Evolutionary conservation across 2,329 filamentous ascomycete genomes (phyloP), one percentile per base, ranked within the genome.

Genomic region (Metarhizium sp.): DNA sequence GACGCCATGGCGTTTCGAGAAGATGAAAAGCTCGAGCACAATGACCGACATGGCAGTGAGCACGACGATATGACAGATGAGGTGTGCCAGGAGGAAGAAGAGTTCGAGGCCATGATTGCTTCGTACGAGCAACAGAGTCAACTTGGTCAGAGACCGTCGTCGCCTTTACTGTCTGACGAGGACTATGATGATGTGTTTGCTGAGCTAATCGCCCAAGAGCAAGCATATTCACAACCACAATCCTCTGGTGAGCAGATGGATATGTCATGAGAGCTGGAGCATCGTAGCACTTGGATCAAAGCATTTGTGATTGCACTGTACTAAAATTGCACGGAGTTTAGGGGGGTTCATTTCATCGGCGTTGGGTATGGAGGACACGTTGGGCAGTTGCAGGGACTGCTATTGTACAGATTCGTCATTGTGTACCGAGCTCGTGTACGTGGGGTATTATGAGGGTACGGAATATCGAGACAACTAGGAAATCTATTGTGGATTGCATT

Each of bases 101-200:
- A 85, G 67, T 59, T 85, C 16, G 79, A 86, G 47, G 79, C 79
- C 5, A 70, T 84, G 67, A 60, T 85, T 29, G 73, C 75, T 32
- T 74, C 76, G 20, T 78, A 73, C 60, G 68, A 76, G 57, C 63
- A 66, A 40, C 61, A 64, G 25, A 53, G 56, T 43, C 46, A 56
- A 42, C 40, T 59, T 5, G 51, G 60, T 11, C 62, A 60, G 38
- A 64, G 62, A n/a, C 69, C 68, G 14, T 62, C 64, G 6, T 71
- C 73, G 2, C 63, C 68, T 8, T 64, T 66, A 1, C 66, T 75
- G 36, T 76, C 72, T 1, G 81, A 85, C 53, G 81, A 84, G 49
- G 81, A 84, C 47, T 86, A 84, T 62, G 82, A 86, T 59, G 71
- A 76, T 50, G 68, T 85, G 10, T 86, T 96, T 58, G 69, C 65